A percentile compares a stretch with the other conserved stretches of the same genome.
Conservation (phyloP, 345 rosid species). For the Ceriops decandra region DNA sequence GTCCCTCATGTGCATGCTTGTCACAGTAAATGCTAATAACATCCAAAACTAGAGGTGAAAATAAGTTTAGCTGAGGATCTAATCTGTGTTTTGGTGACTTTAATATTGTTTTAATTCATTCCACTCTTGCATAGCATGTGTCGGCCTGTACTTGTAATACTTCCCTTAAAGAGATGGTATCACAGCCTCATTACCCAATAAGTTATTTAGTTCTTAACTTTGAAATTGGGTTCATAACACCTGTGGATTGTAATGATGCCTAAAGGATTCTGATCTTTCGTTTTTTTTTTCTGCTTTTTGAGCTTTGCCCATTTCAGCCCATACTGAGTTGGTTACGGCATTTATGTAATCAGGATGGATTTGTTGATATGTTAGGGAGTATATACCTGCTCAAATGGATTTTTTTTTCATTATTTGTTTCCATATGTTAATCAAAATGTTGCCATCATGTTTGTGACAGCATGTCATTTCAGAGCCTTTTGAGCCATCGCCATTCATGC, state of each 20-base stretch:
- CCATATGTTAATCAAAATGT: neutral
- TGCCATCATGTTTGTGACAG: slow-evolving; percentile 45
- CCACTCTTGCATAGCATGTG: too few relatives aligned
- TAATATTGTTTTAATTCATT: too few relatives aligned
- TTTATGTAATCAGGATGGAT: neutral
- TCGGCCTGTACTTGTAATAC: too few relatives aligned
- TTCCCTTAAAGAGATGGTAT: too few relatives aligned
- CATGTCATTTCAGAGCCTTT: slow-evolving; percentile 89
- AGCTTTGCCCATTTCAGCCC: neutral
- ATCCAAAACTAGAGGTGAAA: too few relatives aligned
- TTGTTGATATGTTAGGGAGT: neutral
- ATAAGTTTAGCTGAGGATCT: too few relatives aligned
- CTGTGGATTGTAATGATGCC: neutral
- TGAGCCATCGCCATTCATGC: slow-evolving; percentile 86
- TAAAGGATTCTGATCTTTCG: neutral
- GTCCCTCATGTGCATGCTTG: too few relatives aligned
- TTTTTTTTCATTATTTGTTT: neutral
- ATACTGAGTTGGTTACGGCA: neutral
- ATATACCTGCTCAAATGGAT: neutral
- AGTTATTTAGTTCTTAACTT: too few relatives aligned
- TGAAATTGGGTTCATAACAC: too few relatives aligned
- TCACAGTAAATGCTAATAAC: too few relatives aligned
- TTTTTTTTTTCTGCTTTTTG: neutral
- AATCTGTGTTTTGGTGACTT: too few relatives aligned
- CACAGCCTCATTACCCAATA: too few relatives aligned